Base-by-base conservation (phyloP, 306 rosid genomes). In the Prunus mongolica region DNA sequence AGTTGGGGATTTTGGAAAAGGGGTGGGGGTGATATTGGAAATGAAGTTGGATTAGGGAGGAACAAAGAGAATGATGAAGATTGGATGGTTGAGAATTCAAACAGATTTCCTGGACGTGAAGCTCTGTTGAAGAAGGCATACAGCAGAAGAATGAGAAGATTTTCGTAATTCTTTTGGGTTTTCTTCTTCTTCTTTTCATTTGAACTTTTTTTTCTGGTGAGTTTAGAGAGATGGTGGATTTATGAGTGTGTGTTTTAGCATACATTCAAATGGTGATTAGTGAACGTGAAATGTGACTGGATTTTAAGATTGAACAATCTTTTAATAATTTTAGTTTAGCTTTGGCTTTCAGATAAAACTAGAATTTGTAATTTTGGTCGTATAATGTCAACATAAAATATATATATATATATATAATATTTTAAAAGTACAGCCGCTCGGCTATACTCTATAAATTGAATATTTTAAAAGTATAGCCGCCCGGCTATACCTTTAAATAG, bases 51-150 rank as follows among this genome's bases (percentile, higher is more conserved):
- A 68, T 28, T 25, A 16, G 46, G 56, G 25, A 25, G 49, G 65
- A 20, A 73, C 7, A 49, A 24, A 24, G 69, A 18, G 38, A 11
- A 47, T 66, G 54, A 25, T 0, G 67, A 58, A 10, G 28, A 25
- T 41, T 15, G 65, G 63, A 38, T 7, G 71, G 74, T 62, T 67
- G 45, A 32, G 27, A 65, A 64, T 61, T 41, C 34, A 50, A 88
- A 64, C 8, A 78, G 80, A 69, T 89, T 89, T 76, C 90, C 89
- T 14, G 87, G 93, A 58, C 86, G 93, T 0, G 55, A 82, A 77
- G 69, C 76, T 50, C 50, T 83, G 32, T 61, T 83, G 75, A 79
- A 64, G 56, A 79, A 77, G 45, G 73, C 70, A n/a, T 60, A 65
- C 4, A 71, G n/a, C 24, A 25, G 16, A 18, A 73, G 67, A 63